Evolutionary conservation across 257 asterid species (phyloP).

Genomic region (Catharanthus roseus): DNA sequence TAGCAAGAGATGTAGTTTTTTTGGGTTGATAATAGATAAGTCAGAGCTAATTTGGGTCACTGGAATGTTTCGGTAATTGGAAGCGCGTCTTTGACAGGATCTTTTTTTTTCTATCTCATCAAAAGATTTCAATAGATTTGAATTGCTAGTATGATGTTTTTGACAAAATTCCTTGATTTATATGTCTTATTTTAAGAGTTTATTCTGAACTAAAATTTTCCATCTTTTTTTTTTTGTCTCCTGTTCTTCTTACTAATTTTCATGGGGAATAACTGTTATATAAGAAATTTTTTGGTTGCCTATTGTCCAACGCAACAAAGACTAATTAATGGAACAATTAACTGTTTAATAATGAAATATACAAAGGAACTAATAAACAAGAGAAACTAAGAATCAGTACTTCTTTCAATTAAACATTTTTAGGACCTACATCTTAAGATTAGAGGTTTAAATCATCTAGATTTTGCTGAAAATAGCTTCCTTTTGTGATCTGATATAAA

Average conservation of each 20-base stretch:
- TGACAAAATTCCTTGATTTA: not conserved
- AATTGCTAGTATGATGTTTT: not conserved
- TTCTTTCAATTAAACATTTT: not conserved
- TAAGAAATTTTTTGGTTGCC: not conserved
- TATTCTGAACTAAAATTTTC: not conserved
- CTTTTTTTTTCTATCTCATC: not conserved
- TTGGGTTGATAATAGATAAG: not conserved
- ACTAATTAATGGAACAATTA: not conserved
- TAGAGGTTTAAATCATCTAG: not conserved
- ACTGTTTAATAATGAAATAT: not conserved
- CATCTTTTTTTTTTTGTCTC: not conserved
- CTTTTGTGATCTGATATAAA: not conserved
- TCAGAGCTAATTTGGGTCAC: not conserved
- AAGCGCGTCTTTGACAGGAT: no score
- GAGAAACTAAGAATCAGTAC: not conserved
- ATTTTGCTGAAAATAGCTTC: not conserved
- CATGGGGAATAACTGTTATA: not conserved
- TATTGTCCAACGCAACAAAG: not conserved
- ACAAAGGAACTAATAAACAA: not conserved
- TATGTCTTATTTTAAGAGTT: not conserved
- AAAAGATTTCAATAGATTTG: conserved; percentile 3
- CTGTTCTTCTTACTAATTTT: not conserved
- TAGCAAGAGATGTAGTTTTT: not conserved
- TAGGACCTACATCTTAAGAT: not conserved
- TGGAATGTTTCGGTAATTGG: not conserved